These are phyloP conservation scores for Beauveria sp. DNA, from an alignment of 2,329 filamentous ascomycete species.

Conservation along the genomic window DNA sequence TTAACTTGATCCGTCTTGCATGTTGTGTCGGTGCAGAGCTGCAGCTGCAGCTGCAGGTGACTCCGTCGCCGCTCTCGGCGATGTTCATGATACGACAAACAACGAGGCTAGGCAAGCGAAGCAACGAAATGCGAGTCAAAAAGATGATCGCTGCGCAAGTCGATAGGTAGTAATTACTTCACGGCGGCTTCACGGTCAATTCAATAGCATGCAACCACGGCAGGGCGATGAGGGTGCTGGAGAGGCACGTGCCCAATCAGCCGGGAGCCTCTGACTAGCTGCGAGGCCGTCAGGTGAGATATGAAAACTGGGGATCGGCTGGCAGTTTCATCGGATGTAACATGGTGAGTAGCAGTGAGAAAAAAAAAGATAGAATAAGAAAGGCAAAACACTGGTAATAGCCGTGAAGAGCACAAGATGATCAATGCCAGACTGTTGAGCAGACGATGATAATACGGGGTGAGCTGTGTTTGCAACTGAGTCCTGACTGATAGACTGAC, in stretches of 20 bases:
- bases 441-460: not conserved
- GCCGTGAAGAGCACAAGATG: too few species aligned
- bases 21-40: too few species aligned
- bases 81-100: not conserved
- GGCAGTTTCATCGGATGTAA: not conserved
- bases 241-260: not conserved
- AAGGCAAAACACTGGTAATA: not conserved
- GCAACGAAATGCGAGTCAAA: not conserved
- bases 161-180: not conserved
- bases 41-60: not conserved
- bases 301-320: not conserved
- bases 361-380: not conserved
- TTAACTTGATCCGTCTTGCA: too few species aligned
- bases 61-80: not conserved
- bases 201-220: not conserved
- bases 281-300: conserved; percentile 2
- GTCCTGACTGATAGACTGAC: not conserved
- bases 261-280: not conserved
- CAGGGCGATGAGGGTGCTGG: not conserved
- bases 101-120: not conserved
- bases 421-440: too few species aligned
- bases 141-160: not conserved
- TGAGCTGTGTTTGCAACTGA: not conserved
- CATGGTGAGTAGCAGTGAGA: not conserved
- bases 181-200: not conserved